phyloP scores from a whole-genome alignment of 2,329 filamentous ascomycete species.

The Diplodia mutila region DNA sequence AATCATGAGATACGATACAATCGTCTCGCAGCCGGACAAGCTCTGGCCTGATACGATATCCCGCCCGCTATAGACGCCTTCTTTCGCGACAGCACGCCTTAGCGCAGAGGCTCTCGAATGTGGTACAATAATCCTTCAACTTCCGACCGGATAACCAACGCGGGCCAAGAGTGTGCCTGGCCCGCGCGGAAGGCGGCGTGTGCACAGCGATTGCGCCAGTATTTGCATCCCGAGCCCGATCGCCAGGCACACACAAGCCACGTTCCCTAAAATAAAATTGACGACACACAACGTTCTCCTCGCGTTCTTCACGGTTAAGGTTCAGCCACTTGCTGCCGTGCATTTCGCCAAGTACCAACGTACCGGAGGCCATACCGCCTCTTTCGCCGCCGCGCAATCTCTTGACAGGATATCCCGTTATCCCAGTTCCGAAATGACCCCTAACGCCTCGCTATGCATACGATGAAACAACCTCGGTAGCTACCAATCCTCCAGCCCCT shows the following conservation, averaged over 20 bases:
- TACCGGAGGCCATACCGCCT: constrained; percentile 6
- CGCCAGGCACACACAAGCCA: constrained; percentile 16
- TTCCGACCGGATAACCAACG: background rate
- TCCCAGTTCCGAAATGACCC: constrained; percentile 19
- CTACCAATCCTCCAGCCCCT: constrained; percentile 43
- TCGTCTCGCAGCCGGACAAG: background rate
- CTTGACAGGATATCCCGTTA: constrained; percentile 23
- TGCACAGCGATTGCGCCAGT: background rate
- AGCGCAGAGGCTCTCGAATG: background rate
- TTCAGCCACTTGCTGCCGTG: constrained; percentile 12
- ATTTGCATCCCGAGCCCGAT: constrained; percentile 9
- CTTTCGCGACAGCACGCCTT: background rate
- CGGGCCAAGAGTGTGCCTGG: background rate
- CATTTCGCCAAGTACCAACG: constrained; percentile 14
- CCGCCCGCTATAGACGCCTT: background rate
- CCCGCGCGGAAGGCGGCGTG: background rate
- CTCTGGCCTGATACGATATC: background rate
- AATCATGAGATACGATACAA: background rate
- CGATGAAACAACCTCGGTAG: constrained; percentile 25
- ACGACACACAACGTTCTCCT: background rate
- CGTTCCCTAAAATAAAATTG: constrained; percentile 6
- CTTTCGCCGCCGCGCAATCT: constrained; percentile 18
- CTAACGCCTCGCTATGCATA: constrained; percentile 23
- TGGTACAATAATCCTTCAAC: background rate
- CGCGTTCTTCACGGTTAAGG: background rate